Evolutionary conservation across 805 yeast species (phyloP), one percentile per base, ranked within the genome.

Genomic region (Yarrowia sp.): DNA sequence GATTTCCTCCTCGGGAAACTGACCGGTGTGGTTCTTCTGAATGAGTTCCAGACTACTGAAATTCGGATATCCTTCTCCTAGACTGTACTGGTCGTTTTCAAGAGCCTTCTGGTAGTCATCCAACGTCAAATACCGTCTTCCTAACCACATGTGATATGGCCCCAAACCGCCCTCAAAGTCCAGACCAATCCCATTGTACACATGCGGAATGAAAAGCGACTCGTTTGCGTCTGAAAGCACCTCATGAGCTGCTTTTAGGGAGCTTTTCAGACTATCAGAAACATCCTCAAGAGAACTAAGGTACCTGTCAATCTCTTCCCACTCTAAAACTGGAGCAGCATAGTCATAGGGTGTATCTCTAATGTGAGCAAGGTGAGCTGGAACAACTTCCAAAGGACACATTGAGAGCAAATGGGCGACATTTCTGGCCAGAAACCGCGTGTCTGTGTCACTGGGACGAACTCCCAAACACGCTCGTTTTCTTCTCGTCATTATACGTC

Each of bases 101-200:
- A 26, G 35, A 2, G 46, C 46, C 4, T 3, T n/a, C 9, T 10
- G 8, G 35, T 54, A 54, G 46, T 38, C 46, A 7, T 12, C 19
- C 12, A 38, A 8, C 3, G 44, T 54, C 44, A 54, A 19, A 9
- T 36, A 46, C 1, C 30, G 22, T 16, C 46, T 19, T 26, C 61
- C 61, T 11, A n/a, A 30, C 59, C 59, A 51, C 59, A 51, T n/a
- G 11, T 51, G 59, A 16, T 35, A 51, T 2, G 59, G 59, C 5
- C 59, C 59, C 7, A 51, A 22, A 3, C 59, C 59, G 10, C 46
- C 61, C 17, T 38, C 36, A n/a, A 17, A 12, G 17, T 54, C 61
- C 4, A 54, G 36, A 2, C 35, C 24, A 2, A 17, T 16, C 7
- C 46, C 61, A 17, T 38, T 14, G 14, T 26, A 54, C 0, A 54